These are phyloP conservation scores for Maudiozyma barnettii DNA, from an alignment of 805 yeast genomes.

Conservation along the genomic window DNA sequence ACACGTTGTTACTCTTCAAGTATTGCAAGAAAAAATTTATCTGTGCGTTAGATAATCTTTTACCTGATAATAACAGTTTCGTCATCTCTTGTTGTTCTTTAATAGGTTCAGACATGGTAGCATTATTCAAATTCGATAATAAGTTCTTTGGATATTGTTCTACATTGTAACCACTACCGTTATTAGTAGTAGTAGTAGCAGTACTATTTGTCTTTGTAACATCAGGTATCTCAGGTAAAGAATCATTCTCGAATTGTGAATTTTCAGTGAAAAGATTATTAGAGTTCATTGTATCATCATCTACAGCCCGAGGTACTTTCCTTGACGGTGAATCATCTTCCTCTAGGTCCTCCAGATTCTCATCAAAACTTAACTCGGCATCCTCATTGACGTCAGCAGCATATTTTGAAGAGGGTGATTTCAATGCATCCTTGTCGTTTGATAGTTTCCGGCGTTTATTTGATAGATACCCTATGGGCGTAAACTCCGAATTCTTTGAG, in stretches of 20 bases:
- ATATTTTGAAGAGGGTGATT: slow-evolving; percentile 3
- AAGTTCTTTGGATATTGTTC: slow-evolving; percentile 9
- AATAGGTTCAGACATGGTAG: slow-evolving; percentile 23
- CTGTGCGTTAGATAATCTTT: slow-evolving; percentile 23
- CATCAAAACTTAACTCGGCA: not conserved
- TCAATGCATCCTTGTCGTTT: not conserved
- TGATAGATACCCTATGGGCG: slow-evolving; percentile 33
- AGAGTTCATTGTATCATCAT: slow-evolving; percentile 20
- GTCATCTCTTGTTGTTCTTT: slow-evolving; percentile 25
- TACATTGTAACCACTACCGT: not conserved
- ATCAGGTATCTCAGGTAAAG: slow-evolving; percentile 18
- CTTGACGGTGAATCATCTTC: not conserved
- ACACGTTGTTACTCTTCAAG: slow-evolving; percentile 11
- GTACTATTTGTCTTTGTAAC: not conserved
- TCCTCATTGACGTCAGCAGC: not conserved
- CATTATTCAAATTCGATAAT: slow-evolving; percentile 15
- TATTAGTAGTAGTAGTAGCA: too few species aligned
- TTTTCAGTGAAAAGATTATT: slow-evolving; percentile 23
- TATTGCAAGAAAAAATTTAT: slow-evolving; percentile 13
- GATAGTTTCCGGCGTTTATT: slow-evolving; percentile 12
- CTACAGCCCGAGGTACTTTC: slow-evolving; percentile 1
- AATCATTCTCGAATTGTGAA: slow-evolving; percentile 25
- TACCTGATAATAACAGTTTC: slow-evolving; percentile 18
- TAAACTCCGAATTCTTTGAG: slow-evolving; percentile 29
- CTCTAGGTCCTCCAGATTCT: not conserved